Percentiles rank a stretch among this genome's conserved stretches.
These are phyloP conservation scores for Aureobasidium sp. DNA, from an alignment of 2,329 filamentous ascomycete species.

Conservation along the genomic window DNA sequence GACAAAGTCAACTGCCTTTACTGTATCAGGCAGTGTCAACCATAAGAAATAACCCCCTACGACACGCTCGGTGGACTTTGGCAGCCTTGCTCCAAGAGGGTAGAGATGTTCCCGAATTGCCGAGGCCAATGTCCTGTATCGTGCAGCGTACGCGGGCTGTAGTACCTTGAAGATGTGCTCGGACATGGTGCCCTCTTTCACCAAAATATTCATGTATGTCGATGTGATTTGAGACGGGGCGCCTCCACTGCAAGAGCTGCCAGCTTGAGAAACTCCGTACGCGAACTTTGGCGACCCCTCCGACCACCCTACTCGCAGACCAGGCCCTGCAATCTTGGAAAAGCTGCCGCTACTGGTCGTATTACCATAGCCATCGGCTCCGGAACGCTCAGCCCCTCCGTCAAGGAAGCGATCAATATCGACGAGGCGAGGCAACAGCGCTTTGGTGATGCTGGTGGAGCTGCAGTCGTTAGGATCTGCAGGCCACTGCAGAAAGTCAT, in stretches of 20 bases:
- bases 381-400: conserved; percentile 42
- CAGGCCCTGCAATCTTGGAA: conserved; percentile 78
- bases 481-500: conserved; percentile 84
- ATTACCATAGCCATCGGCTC: conserved; percentile 64
- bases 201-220: conserved; percentile 49
- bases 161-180: conserved; percentile 47
- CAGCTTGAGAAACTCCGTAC: conserved; percentile 52
- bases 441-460: conserved; percentile 29
- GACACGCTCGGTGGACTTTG: conserved; percentile 39
- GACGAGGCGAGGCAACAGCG: conserved; percentile 61
- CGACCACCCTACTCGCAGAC: conserved; percentile 79
- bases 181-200: conserved; percentile 47
- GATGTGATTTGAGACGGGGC: conserved; percentile 54
- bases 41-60: conserved; percentile 85
- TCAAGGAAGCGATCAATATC: conserved; percentile 69
- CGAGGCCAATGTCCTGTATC: conserved; percentile 49
- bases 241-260: conserved; percentile 52
- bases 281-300: conserved; percentile 61
- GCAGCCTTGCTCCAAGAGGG: conserved; percentile 53
- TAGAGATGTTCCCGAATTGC: conserved; percentile 55
- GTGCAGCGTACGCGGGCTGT: conserved; percentile 48
- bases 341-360: conserved; percentile 82
- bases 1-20: conserved; percentile 51
- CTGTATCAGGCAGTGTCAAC: conserved; percentile 54
- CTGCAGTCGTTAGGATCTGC: conserved; percentile 24